Percentiles rank a stretch among this genome's conserved stretches.
Conservation (phyloP, 345 rosid species). For the Aquilaria yunnanensis region DNA sequence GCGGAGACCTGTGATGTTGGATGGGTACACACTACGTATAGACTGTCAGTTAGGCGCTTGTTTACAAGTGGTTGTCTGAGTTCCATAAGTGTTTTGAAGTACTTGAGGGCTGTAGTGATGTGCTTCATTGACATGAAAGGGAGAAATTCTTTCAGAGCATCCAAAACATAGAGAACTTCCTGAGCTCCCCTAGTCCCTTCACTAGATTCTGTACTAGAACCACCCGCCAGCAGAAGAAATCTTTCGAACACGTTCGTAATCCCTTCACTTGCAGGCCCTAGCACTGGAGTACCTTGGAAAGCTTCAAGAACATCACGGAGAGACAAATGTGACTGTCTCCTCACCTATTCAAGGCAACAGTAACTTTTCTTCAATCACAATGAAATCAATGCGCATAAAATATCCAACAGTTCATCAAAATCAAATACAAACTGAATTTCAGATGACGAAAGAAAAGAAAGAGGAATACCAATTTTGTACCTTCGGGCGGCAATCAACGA, state of each 20-base stretch:
- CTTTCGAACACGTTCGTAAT: slow-evolving; percentile 53
- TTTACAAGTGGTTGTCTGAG: slow-evolving; percentile 57
- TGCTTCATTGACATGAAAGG: slow-evolving; percentile 59
- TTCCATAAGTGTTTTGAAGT: slow-evolving; percentile 57
- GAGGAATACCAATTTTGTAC: slow-evolving; percentile 18
- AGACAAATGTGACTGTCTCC: slow-evolving; percentile 60
- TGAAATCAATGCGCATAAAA: neutral
- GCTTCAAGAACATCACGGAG: slow-evolving; percentile 51
- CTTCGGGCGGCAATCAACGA: slow-evolving; percentile 56
- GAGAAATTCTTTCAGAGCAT: slow-evolving; percentile 70
- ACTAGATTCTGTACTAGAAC: slow-evolving; percentile 37
- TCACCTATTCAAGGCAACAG: slow-evolving; percentile 36
- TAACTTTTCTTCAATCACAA: neutral
- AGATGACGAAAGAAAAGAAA: neutral
- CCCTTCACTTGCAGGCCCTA: slow-evolving; percentile 68
- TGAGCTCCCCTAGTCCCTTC: slow-evolving; percentile 75
- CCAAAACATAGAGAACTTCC: slow-evolving; percentile 62
- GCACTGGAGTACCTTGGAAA: slow-evolving; percentile 42
- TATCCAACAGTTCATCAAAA: neutral
- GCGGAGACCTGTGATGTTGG: slow-evolving; percentile 50
- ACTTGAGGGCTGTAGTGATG: slow-evolving; percentile 44
- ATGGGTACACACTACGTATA: slow-evolving; percentile 53
- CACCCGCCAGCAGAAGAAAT: slow-evolving; percentile 62
- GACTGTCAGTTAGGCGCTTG: slow-evolving; percentile 64
- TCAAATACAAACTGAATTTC: no score